These are phyloP conservation scores for Sideroxylon spinosum DNA, from an alignment of 179 eudicot genomes.

Conservation along the genomic window DNA sequence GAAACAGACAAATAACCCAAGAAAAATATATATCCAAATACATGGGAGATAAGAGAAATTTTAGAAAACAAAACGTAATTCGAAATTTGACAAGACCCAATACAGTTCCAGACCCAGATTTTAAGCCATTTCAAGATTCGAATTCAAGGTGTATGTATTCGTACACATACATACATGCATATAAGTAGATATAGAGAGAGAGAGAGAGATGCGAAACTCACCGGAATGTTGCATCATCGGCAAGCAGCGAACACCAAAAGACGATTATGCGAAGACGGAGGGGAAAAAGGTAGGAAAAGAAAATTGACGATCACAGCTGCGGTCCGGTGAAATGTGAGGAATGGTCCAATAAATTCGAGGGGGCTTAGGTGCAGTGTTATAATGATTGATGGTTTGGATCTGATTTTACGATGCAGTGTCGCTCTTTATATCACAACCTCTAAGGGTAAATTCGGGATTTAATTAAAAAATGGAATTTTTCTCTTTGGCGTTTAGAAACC, in stretches of 20 bases:
- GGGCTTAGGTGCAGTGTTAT: not conserved
- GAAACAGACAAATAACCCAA: not conserved
- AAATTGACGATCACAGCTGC: not conserved
- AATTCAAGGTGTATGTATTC: not conserved
- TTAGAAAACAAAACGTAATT: not conserved
- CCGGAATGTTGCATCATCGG: not conserved
- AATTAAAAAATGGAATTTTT: no score
- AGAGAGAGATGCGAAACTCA: not conserved
- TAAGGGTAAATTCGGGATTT: no score
- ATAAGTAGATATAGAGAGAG: no score
- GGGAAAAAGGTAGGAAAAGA: not conserved
- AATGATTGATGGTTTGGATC: not conserved
- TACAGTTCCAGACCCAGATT: no score
- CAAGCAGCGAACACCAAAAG: not conserved
- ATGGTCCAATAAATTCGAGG: not conserved
- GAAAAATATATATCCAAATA: not conserved
- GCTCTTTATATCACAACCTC: no score
- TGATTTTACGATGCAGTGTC: not conserved
- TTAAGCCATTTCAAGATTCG: not conserved
- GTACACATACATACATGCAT: no score
- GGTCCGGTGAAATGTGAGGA: not conserved
- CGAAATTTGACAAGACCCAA: not conserved
- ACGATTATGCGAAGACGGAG: not conserved
- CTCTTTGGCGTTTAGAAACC: no score
- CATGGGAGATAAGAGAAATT: not conserved